phyloP scores from a whole-genome alignment of 805 yeast genomes.

The Nakazawaea sp. region DNA sequence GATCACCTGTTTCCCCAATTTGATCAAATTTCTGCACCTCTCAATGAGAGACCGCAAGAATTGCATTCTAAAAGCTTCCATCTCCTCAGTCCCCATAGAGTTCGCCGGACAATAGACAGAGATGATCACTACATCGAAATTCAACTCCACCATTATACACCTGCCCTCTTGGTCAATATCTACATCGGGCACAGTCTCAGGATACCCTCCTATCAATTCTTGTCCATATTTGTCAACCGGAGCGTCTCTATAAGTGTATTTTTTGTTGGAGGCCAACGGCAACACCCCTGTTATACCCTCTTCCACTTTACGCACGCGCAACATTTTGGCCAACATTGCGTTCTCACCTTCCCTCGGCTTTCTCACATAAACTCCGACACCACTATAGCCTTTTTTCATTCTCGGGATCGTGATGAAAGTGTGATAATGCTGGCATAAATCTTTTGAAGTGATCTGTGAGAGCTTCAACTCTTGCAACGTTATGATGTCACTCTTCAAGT shows the following conservation, averaged over 20 bases:
- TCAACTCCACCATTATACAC: slow-evolving; percentile 66
- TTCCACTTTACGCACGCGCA: slow-evolving; percentile 68
- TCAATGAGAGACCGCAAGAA: slow-evolving; percentile 55
- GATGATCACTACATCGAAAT: slow-evolving; percentile 52
- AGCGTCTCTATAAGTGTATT: slow-evolving; percentile 21
- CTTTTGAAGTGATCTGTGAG: slow-evolving; percentile 39
- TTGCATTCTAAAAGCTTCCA: slow-evolving; percentile 46
- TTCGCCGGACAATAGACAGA: slow-evolving; percentile 89
- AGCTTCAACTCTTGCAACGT: slow-evolving; percentile 84
- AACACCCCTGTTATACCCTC: slow-evolving; percentile 84
- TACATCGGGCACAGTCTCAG: slow-evolving; percentile 25
- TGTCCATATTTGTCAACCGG: slow-evolving; percentile 9
- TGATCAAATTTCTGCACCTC: slow-evolving; percentile 51
- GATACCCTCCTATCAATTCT: slow-evolving; percentile 68
- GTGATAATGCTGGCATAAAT: slow-evolving; percentile 49
- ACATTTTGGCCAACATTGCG: slow-evolving; percentile 21
- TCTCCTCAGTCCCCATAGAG: slow-evolving; percentile 64
- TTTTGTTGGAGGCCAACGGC: slow-evolving; percentile 15
- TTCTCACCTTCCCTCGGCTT: slow-evolving; percentile 39
- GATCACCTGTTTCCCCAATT: slow-evolving; percentile 59
- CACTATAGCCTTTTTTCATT: slow-evolving; percentile 77
- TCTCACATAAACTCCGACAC: slow-evolving; percentile 80
- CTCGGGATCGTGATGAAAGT: slow-evolving; percentile 67
- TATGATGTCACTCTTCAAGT: slow-evolving; percentile 66
- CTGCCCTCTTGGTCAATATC: slow-evolving; percentile 81